phyloP scores from a whole-genome alignment of 345 rosid species.

The Corchorus capsularis region DNA sequence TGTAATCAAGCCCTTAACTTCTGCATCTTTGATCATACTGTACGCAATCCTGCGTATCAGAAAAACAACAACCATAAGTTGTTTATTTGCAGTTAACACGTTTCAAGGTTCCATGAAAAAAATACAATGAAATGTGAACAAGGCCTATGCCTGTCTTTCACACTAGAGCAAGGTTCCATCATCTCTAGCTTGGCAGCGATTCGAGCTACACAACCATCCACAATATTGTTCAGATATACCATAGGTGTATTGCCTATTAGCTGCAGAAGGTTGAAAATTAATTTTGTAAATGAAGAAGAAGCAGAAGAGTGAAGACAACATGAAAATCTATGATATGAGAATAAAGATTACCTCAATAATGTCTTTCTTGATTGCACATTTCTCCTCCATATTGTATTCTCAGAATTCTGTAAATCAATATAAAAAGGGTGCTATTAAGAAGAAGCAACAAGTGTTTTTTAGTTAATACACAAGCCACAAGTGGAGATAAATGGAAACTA shows the following conservation, averaged over 20 bases:
- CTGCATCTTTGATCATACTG: slow-evolving; percentile 75
- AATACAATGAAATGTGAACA: neutral
- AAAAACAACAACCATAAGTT: neutral
- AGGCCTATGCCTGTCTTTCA: slow-evolving; percentile 50
- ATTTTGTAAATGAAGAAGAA: neutral
- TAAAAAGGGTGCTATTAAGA: neutral
- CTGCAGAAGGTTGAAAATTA: slow-evolving; percentile 28
- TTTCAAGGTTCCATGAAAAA: neutral
- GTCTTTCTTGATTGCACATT: slow-evolving; percentile 52
- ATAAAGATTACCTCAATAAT: slow-evolving; percentile 49
- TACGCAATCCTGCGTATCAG: slow-evolving; percentile 40
- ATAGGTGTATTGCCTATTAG: slow-evolving; percentile 64
- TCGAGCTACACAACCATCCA: slow-evolving; percentile 62
- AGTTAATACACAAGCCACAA: neutral
- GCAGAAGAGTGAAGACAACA: neutral
- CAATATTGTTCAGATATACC: slow-evolving; percentile 60
- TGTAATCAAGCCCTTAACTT: slow-evolving; percentile 62
- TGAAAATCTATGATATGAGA: neutral
- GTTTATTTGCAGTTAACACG: neutral
- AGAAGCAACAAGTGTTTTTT: no score
- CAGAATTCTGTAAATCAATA: slow-evolving; percentile 4
- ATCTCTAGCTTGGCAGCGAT: slow-evolving; percentile 73
- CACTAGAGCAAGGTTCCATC: slow-evolving; percentile 53
- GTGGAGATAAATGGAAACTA: neutral
- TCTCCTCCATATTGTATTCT: slow-evolving; percentile 34